Base-by-base conservation (phyloP, 176 grass and related monocot genomes). In the Oryza glaberrima region DNA sequence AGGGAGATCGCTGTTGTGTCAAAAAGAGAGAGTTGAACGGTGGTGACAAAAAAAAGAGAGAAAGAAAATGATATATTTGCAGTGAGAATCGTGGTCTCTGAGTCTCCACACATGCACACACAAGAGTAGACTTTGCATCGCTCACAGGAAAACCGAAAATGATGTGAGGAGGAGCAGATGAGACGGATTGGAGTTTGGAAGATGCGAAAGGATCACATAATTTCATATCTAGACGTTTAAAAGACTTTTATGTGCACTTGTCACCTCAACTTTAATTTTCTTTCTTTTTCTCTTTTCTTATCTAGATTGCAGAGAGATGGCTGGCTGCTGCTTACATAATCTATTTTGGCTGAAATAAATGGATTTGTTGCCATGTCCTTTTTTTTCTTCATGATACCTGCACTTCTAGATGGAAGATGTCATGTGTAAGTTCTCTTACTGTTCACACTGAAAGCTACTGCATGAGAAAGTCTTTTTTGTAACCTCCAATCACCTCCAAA, bases 381-480 rank as follows among this genome's bases (percentile, higher is more conserved):
- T 88, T 85, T 88, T 58, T 80, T 89, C 20, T 46, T 44, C 19
- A 70, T 54, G 82, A 77, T 67, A 72, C 44, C 77, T 86, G 72
- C 72, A 82, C 66, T 72, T 81, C 72, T 81, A 81, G 82, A 76
- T 35, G 9, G 54, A 81, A 22, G 58, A 63, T 40, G 48, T 60
- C 49, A 49, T 67, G 16, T 32, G 45, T 76, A 52, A 65, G 70
- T 81, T 25, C 69, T 64, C 51, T n/a, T 6, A 69, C 63, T 65
- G 83, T 82, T 85, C 88, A 82, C 78, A 67, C 25, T 82, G 72
- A 89, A 89, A 89, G 83, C 78, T 71, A 25, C 76, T 11, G 1
- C 58, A 63, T 63, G 8, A 63, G 7, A 1, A 63, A 23, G n/a
- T 23, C 1, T 11, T 7, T 56, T 58, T 20, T 15, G 49, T 19